Evolutionary conservation across 31 red algal genomes (phyloP).

Genomic region (Odonthalia washingtoniensis): DNA sequence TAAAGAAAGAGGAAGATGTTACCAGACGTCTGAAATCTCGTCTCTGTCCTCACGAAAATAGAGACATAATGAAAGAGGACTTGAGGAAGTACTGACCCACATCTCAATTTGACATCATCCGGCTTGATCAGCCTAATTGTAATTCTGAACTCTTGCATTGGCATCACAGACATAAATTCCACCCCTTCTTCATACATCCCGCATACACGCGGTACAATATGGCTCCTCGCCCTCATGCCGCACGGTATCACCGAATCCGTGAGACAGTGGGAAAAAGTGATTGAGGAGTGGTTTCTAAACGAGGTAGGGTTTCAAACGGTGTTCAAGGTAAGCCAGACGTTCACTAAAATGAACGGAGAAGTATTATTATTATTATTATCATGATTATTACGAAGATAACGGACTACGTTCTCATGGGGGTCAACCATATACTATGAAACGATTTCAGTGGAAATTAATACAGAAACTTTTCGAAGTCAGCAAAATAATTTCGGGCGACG

Average conservation of each 20-base stretch:
- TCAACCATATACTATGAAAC: not conserved
- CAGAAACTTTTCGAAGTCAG: not conserved
- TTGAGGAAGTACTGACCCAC: conserved; percentile 23
- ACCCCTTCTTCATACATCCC: conserved; percentile 3
- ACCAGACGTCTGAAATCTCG: not conserved
- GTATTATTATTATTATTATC: conserved; percentile 7
- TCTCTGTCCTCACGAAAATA: conserved; percentile 33
- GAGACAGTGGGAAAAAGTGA: conserved; percentile 29
- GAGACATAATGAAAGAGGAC: conserved; percentile 33
- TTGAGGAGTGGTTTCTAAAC: conserved; percentile 24
- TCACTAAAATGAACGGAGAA: not conserved
- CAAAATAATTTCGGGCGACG: conserved; percentile 37
- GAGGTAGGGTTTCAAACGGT: not conserved
- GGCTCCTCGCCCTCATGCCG: conserved; percentile 16
- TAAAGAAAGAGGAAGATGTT: conserved; percentile 33
- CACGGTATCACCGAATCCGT: conserved; percentile 38
- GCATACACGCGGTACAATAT: conserved; percentile 1
- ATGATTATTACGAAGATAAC: conserved; percentile 38
- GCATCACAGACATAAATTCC: conserved; percentile 20
- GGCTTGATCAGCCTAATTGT: not conserved
- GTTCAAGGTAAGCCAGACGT: conserved; percentile 21
- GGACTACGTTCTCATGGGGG: conserved; percentile 21
- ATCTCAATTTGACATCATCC: conserved; percentile 28
- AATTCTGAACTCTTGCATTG: not conserved
- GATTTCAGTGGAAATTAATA: not conserved